Conservation (phyloP, 2,329 filamentous ascomycete species). For the Tympanopsis confertula region DNA sequence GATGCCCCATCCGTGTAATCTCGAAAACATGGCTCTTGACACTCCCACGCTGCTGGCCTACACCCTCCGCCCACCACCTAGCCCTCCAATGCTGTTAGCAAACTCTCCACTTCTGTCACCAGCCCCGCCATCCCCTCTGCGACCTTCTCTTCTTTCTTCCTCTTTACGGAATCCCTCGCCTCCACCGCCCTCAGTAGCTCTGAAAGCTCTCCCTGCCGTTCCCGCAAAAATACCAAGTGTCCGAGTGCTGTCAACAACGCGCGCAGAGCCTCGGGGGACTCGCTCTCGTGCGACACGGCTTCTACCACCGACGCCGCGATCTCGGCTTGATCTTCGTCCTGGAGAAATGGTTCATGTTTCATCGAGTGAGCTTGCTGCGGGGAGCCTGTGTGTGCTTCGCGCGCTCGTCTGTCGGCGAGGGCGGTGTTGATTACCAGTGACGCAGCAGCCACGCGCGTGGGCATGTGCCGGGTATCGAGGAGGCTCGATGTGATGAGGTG, state of each 20-base stretch:
- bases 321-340: slow-evolving; percentile 66
- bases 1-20: too few relatives aligned
- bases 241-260: slow-evolving; percentile 69
- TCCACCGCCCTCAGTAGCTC: slow-evolving; percentile 73
- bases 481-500: slow-evolving; percentile 66
- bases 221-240: slow-evolving; percentile 60
- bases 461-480: slow-evolving; percentile 63
- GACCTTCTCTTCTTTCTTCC: slow-evolving; percentile 45
- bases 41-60: too few relatives aligned
- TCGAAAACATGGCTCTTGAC: too few relatives aligned
- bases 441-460: slow-evolving; percentile 69
- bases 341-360: too few relatives aligned
- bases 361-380: too few relatives aligned
- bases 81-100: slow-evolving; percentile 35
- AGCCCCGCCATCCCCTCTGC: slow-evolving; percentile 42
- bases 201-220: slow-evolving; percentile 61
- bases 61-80: too few relatives aligned
- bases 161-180: slow-evolving; percentile 50
- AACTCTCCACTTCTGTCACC: slow-evolving; percentile 38
- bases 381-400: slow-evolving; percentile 42
- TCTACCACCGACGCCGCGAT: slow-evolving; percentile 72
- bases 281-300: slow-evolving; percentile 46
- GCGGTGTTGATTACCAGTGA: slow-evolving; percentile 77
- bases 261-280: slow-evolving; percentile 61
- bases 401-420: slow-evolving; percentile 53